Percentiles rank a stretch among this genome's conserved stretches.
phyloP scores from a whole-genome alignment of 148 eudicot genomes.

The Fagopyrum homotropicum region DNA sequence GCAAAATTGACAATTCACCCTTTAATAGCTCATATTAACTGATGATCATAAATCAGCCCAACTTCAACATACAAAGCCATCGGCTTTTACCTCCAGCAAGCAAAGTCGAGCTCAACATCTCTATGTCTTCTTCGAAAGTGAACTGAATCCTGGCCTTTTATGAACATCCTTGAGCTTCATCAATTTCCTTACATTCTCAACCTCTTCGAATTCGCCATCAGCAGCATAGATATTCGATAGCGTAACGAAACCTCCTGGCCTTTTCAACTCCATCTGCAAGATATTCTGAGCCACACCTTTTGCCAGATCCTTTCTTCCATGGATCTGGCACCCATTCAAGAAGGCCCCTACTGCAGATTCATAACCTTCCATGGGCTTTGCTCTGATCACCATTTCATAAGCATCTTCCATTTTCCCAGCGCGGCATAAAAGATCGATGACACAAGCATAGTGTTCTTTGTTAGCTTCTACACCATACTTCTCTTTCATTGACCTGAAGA shows the following conservation, averaged over 20 bases:
- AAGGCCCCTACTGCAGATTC: constrained; percentile 51
- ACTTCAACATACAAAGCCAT: too few species aligned
- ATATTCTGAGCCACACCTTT: constrained; percentile 27
- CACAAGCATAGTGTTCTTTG: constrained; percentile 56
- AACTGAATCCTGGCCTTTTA: constrained; percentile 47
- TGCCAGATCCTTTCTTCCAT: constrained; percentile 60
- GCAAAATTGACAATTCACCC: too few species aligned
- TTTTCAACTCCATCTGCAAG: constrained; percentile 25
- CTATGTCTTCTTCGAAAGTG: background rate
- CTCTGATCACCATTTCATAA: constrained; percentile 22
- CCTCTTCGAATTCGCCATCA: constrained; percentile 51
- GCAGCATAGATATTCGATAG: constrained; percentile 56
- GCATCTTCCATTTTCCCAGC: constrained; percentile 61
- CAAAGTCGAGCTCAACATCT: too few species aligned
- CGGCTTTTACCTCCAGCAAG: too few species aligned
- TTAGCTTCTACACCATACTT: constrained; percentile 28
- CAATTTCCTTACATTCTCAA: constrained; percentile 37
- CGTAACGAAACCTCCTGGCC: constrained; percentile 46
- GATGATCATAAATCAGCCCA: too few species aligned
- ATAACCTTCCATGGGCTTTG: constrained; percentile 26
- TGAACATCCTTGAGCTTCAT: constrained; percentile 42
- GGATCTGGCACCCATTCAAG: constrained; percentile 53
- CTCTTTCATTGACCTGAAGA: constrained; percentile 44
- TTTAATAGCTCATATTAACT: too few species aligned
- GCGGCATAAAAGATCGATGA: constrained; percentile 60